Evolutionary conservation across 2,329 filamentous ascomycete genomes (phyloP), one percentile per base, ranked within the genome.

Genomic region (Beauveria sp.): DNA sequence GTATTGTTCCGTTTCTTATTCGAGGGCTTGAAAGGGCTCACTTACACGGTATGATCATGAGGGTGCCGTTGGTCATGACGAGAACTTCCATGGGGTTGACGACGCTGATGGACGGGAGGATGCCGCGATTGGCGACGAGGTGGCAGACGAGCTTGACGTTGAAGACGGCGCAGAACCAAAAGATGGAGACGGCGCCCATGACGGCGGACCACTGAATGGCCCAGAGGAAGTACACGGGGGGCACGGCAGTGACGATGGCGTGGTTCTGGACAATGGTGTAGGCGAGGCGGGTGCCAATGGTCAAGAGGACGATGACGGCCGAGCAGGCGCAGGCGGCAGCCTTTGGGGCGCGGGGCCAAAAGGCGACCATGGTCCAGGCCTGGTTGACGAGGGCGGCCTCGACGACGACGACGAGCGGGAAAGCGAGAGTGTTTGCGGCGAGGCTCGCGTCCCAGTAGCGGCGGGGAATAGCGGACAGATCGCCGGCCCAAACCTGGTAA

Each of bases 111-210:
- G 71, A 71, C 1, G 77, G 76, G 1, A 84, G 72, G 7, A 85
- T 69, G 52, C 76, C 78, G 28, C 80, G 73, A 64, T 79, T 80
- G 9, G 71, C 68, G 49, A 75, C 69, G 63, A 85, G 74, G 66
- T 85, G 82, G 22, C 72, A 66, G 55, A 79, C 68, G 10, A 85
- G 73, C 61, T 82, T 79, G 60, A 75, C 65, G 67, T 82, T 82
- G 72, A 85, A 85, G 42, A 85, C 66, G 45, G 79, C 77, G 66
- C 80, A 83, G 72, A 82, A 85, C 77, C 80, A 85, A 63, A 73
- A 76, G 40, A 79, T 77, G 18, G 75, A 77, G 12, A 73, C 63
- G 20, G 73, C 72, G n/a, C 75, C 76, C 53, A 74, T 68, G 42
- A 77, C 71, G 30, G 77, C 69, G 30, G 74, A 74, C 34, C 70